phyloP scores from a whole-genome alignment of 139 green algal species.

The Chlamydomonas sp. region DNA sequence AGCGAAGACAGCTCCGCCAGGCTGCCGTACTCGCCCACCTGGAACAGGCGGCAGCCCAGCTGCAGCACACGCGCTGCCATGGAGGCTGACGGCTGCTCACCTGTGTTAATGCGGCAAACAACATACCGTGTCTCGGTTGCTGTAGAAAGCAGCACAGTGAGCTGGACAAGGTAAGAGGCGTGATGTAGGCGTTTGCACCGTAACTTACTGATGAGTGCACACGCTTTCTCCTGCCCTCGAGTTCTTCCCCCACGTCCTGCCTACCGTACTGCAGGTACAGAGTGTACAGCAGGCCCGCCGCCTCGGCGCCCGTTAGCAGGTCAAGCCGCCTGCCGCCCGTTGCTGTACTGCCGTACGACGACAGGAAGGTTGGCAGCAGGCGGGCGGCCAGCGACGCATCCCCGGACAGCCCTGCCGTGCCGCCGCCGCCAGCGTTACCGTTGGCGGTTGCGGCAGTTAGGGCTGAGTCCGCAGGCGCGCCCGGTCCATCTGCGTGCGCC shows the following conservation, averaged over 20 bases:
- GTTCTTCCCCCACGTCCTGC: not conserved
- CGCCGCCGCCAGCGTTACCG: too few relatives aligned
- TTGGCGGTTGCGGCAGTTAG: too few relatives aligned
- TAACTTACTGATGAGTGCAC: too few relatives aligned
- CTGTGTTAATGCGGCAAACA: not conserved
- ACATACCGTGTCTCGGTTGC: not conserved
- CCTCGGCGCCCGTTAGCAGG: slow-evolving; percentile 15
- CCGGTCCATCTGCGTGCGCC: not conserved
- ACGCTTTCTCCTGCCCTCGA: too few relatives aligned
- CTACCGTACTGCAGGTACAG: slow-evolving; percentile 29
- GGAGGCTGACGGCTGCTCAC: not conserved
- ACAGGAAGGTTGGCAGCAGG: slow-evolving; percentile 35
- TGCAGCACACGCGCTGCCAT: slow-evolving; percentile 41
- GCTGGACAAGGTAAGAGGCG: too few relatives aligned
- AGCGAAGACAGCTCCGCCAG: slow-evolving; percentile 44
- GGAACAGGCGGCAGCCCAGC: slow-evolving; percentile 55
- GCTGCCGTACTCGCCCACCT: slow-evolving; percentile 45
- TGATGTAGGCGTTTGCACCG: too few relatives aligned
- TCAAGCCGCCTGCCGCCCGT: not conserved
- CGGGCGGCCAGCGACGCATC: slow-evolving; percentile 31
- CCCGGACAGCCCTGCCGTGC: not conserved
- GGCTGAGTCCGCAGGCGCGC: not conserved
- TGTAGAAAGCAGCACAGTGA: too few relatives aligned
- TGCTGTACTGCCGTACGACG: not conserved
- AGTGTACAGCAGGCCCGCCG: slow-evolving; percentile 4